Base-by-base conservation (phyloP, 106 monocot species). In the Acorus gramineus region DNA sequence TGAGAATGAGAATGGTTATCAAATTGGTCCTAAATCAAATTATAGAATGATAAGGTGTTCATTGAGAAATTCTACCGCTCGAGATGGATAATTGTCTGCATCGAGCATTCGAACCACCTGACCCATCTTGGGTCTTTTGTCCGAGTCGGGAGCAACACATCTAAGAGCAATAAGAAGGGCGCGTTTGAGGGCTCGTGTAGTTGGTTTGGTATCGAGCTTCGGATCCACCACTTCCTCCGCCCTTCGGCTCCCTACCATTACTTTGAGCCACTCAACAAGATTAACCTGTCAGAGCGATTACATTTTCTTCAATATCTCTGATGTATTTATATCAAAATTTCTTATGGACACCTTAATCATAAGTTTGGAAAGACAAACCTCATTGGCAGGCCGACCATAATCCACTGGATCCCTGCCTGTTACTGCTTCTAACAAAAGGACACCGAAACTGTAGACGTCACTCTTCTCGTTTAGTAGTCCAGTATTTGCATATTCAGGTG, bases 241-340 rank as follows among this genome's bases (percentile, higher is more conserved):
- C 58, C 77, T 63, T 66, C 80, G 73, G 45, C 62, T 77, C 55
- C 77, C 86, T 0, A 87, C 83, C 86, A 87, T 87, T 46, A 77
- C 44, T 46, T 87, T 87, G 44, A 87, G 73, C 86, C 86, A 87
- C 48, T 87, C 86, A 55, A 87, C 87, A 49, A 87, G 87, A 70
- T 83, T 80, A 3, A 83, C 86, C 86, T 87, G 60, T 14, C 28
- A 1, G 28, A 28, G 28, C 28, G 28, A 28, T 28, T 28, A 28
- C 28, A 28, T 28, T 28, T 28, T 43, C 59, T 14, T 43, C 59
- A 5, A 14, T 4, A 8, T 3, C 6, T 42, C 4, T 42, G 2
- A 59, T 59, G 8, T 59, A 43, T 43, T 5, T 59, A 28, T 8
- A n/a, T 6, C 8, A 42, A 28, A 6, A 42, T 4, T 14, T 59